Percentiles rank a stretch among this genome's conserved stretches.
Conservation (phyloP, 257 asterid species). For the Scutellaria minor region DNA sequence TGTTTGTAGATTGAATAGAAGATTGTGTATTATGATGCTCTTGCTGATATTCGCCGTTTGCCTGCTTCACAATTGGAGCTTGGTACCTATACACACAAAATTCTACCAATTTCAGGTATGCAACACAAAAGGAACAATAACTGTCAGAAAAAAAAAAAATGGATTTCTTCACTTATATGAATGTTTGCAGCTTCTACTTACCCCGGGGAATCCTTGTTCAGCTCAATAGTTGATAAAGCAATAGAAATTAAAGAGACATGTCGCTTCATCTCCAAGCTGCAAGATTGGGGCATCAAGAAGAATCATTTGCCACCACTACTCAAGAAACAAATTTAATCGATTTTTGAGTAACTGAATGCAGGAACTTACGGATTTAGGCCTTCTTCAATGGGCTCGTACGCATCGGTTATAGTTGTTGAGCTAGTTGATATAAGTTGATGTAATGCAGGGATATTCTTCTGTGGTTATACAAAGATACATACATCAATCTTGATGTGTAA, state of each 20-base stretch:
- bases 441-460: slow-evolving; percentile 56
- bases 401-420: slow-evolving; percentile 62
- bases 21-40: slow-evolving; percentile 34
- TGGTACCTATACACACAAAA: slow-evolving; percentile 46
- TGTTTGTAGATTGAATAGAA: slow-evolving; percentile 16
- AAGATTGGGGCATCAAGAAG: slow-evolving; percentile 26
- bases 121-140: not conserved
- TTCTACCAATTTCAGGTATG: slow-evolving; percentile 1
- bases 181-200: slow-evolving; percentile 31
- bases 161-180: not conserved
- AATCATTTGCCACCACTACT: not conserved
- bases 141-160: not conserved
- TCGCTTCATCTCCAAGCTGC: slow-evolving; percentile 69
- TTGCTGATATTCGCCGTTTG: slow-evolving; percentile 18
- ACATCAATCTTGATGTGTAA: not conserved
- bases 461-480: slow-evolving; percentile 20
- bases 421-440: slow-evolving; percentile 58
- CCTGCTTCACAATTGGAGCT: slow-evolving; percentile 25
- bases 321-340: too few relatives aligned
- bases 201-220: slow-evolving; percentile 62
- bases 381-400: slow-evolving; percentile 67
- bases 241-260: slow-evolving; percentile 61
- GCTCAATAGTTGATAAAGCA: slow-evolving; percentile 53
- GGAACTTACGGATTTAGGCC: slow-evolving; percentile 58
- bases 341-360: not conserved